These are phyloP conservation scores for Peronosclerospora sorghi DNA, from an alignment of 352 stramenopile genomes.

Conservation along the genomic window DNA sequence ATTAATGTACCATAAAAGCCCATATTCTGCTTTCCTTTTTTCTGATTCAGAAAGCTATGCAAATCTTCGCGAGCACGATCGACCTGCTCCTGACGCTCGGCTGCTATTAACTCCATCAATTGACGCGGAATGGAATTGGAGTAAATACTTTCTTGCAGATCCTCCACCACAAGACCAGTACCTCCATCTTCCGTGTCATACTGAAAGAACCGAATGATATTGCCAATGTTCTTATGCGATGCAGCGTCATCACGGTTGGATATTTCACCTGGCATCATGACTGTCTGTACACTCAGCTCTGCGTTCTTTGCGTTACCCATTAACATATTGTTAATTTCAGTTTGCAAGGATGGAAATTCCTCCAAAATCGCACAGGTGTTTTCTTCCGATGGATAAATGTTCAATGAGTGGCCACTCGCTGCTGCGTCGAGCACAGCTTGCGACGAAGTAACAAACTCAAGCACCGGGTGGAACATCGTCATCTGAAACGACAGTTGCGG, in stretches of 20 bases:
- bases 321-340: slow-evolving; percentile 58
- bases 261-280: slow-evolving; percentile 80
- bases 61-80: slow-evolving; percentile 73
- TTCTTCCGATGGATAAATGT: slow-evolving; percentile 68
- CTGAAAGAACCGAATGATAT: slow-evolving; percentile 85
- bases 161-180: slow-evolving; percentile 73
- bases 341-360: slow-evolving; percentile 49
- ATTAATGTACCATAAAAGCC: slow-evolving; percentile 83
- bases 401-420: slow-evolving; percentile 63
- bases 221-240: slow-evolving; percentile 80
- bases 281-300: slow-evolving; percentile 75
- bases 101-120: slow-evolving; percentile 67
- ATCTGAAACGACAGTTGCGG: slow-evolving; percentile 67
- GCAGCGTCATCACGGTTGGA: slow-evolving; percentile 56
- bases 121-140: slow-evolving; percentile 74
- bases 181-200: slow-evolving; percentile 77
- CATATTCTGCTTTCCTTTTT: slow-evolving; percentile 74
- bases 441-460: slow-evolving; percentile 81
- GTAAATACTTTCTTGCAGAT: slow-evolving; percentile 70
- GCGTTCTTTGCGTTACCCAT: slow-evolving; percentile 65
- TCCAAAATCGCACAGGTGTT: slow-evolving; percentile 67
- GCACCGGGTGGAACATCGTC: slow-evolving; percentile 77
- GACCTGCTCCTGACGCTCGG: slow-evolving; percentile 66
- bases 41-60: slow-evolving; percentile 71
- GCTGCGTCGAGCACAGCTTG: slow-evolving; percentile 76